Evolutionary conservation across 1,139 yeast genomes (phyloP), one percentile per base, ranked within the genome.

Genomic region (Suhomyces wounanorum): DNA sequence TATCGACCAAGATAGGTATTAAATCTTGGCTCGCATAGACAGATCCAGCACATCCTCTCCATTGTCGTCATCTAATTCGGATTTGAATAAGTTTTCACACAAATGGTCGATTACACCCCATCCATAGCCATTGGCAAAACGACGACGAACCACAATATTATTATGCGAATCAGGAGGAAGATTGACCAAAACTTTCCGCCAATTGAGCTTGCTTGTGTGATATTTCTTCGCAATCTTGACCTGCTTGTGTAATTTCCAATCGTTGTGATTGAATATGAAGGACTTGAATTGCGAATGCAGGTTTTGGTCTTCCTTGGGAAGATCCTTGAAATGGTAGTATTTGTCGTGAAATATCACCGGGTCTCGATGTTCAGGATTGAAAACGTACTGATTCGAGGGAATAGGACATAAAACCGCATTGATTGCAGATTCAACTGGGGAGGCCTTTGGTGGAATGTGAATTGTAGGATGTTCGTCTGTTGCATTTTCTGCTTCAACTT

Each of bases 261-360:
- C 67, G 40, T 55, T 55, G 55, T 63, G 59, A 50, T 53, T 55
- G 45, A 61, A 55, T 25, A 59, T 45, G 33, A 59, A 56, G 31
- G 53, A 33, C 43, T 51, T 49, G 33, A 54, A 14, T 9, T 41
- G 39, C 7, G 48, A 44, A 6, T 46, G 18, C 38, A 41, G 47
- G 25, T 44, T 44, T 11, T 49, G 51, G 18, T 54, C 53, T 26
- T 48, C 48, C 16, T 52, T 47, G 13, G 96, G 96, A 2, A 87
- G 67, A 58, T 86, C 88, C 3, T 74, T 68, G 52, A 84, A 87
- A 36, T 70, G 74, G 66, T 94, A 94, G 23, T 83, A 72, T 58
- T 86, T 83, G 63, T 94, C 99, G 65, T 94, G 99, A 58, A 94
- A 75, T 10, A 89, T 84, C 1, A 81, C 78, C 35, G 79, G 80